These are phyloP conservation scores for Yamadazyma laniorum DNA, from an alignment of 805 yeast genomes.

Conservation along the genomic window DNA sequence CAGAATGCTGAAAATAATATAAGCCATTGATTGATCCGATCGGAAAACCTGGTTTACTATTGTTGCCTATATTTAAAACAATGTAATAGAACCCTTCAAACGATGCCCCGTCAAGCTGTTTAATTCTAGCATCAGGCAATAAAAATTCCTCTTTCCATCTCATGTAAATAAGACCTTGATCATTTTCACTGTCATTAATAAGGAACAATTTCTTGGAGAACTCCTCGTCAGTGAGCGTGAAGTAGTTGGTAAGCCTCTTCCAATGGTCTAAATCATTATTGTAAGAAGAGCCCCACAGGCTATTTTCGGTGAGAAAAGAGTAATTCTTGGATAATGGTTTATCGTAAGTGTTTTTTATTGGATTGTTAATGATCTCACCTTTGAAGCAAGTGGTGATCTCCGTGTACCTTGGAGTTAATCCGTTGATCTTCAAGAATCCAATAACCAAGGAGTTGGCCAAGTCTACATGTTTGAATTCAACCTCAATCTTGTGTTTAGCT, in stretches of 20 bases:
- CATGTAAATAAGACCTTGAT: conserved; percentile 60
- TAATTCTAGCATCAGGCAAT: conserved; percentile 73
- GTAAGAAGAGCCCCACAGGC: conserved; percentile 51
- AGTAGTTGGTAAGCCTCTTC: conserved; percentile 46
- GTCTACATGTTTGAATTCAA: conserved; percentile 70
- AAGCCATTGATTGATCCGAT: conserved; percentile 78
- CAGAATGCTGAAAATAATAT: conserved; percentile 79
- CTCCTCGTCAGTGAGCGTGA: conserved; percentile 46
- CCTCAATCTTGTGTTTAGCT: conserved; percentile 62
- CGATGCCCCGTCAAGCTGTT: conserved; percentile 67
- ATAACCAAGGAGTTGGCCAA: conserved; percentile 47
- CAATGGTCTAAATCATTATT: conserved; percentile 49
- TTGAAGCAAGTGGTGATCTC: conserved; percentile 69
- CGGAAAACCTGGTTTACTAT: conserved; percentile 16
- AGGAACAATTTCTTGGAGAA: conserved; percentile 25
- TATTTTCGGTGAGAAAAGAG: conserved; percentile 58
- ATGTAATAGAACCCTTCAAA: conserved; percentile 92
- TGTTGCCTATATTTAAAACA: conserved; percentile 66
- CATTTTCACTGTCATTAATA: conserved; percentile 31
- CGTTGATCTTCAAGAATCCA: conserved; percentile 65
- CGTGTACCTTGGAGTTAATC: conserved; percentile 60
- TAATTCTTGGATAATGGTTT: conserved; percentile 21
- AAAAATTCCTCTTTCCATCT: conserved; percentile 92
- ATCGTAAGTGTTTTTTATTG: conserved; percentile 16
- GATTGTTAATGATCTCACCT: conserved; percentile 65